Evolutionary conservation across 345 rosid species (phyloP), one percentile per base, ranked within the genome.

Genomic region (Eucalyptus tenuipes): DNA sequence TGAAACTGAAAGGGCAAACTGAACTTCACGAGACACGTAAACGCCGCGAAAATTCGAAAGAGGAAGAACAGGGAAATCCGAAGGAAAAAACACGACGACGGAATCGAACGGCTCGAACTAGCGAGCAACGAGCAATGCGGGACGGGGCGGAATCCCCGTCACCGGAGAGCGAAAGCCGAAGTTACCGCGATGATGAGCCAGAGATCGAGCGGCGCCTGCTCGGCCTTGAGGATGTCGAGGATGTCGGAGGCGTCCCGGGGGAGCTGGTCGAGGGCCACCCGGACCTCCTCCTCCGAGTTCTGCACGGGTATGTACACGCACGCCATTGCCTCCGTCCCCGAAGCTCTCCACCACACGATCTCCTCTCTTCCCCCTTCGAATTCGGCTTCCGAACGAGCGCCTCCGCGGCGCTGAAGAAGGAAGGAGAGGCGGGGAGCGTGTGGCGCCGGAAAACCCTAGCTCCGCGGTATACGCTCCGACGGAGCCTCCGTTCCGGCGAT

Each of bases 221-320:
- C 99, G 89, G 98, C 99, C 92, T 98, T 98, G 88, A 97, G 99
- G 92, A 98, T 97, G 89, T 98, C 99, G 50, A 98, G 97, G 88
- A 98, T 98, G 89, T 98, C 99, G 81, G 99, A 95, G 87, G 99
- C 98, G 80, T 98, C 99, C 27, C 99, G 92, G 13, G 99, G 99
- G 44, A 98, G 99, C 92, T 98, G 99, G 91, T 98, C 98, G 88
- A 98, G 96, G 82, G 94, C 92, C 91, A 98, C 99, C 90, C 99
- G 93, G 86, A 98, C 99, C 92, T 98, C 99, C 93, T 98, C 99
- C 93, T 98, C 99, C 64, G 99, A 98, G 92, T 98, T 98, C 92
- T 98, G 99, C 88, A 98, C 99, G 44, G 99, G 99, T 87, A 97
- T 97, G 92, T 98, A 97, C 52, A 98, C 97, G 88, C 92, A 93